These are phyloP conservation scores for Backusella liffmaniae DNA, from an alignment of 192 early-diverging fungal species.

Conservation along the genomic window DNA sequence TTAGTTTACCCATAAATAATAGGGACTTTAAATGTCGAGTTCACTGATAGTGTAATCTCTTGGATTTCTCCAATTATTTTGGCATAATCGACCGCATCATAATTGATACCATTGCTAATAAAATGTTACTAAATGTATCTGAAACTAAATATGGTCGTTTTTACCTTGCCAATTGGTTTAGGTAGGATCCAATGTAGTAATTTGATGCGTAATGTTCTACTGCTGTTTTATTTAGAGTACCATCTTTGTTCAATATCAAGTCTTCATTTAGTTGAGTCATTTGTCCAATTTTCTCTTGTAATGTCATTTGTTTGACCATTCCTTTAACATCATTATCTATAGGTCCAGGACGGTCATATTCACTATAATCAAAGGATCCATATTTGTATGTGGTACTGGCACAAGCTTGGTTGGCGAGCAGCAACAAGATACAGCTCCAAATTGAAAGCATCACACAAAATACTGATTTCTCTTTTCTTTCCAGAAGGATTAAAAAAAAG, in stretches of 20 bases:
- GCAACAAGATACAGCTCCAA: neutral
- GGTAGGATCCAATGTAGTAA: slow-evolving; percentile 60
- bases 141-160: slow-evolving; percentile 45
- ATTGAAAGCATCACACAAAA: neutral
- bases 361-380: neutral
- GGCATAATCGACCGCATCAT: slow-evolving; percentile 17
- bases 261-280: slow-evolving; percentile 68
- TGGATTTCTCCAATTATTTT: slow-evolving; percentile 47
- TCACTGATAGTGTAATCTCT: slow-evolving; percentile 46
- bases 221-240: slow-evolving; percentile 47
- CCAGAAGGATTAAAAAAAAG: neutral
- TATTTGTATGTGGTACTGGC: neutral
- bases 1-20: slow-evolving; percentile 57
- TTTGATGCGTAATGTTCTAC: slow-evolving; percentile 55
- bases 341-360: slow-evolving; percentile 10
- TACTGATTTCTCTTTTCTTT: neutral
- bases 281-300: slow-evolving; percentile 62
- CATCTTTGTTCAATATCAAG: slow-evolving; percentile 50
- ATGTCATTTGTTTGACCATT: slow-evolving; percentile 43
- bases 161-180: slow-evolving; percentile 61
- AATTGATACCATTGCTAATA: slow-evolving; percentile 31
- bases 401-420: neutral
- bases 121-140: slow-evolving; percentile 40
- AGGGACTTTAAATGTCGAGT: slow-evolving; percentile 44
- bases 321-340: slow-evolving; percentile 52